phyloP scores from a whole-genome alignment of 768 basidiomycete genomes.

The Russula sp. region DNA sequence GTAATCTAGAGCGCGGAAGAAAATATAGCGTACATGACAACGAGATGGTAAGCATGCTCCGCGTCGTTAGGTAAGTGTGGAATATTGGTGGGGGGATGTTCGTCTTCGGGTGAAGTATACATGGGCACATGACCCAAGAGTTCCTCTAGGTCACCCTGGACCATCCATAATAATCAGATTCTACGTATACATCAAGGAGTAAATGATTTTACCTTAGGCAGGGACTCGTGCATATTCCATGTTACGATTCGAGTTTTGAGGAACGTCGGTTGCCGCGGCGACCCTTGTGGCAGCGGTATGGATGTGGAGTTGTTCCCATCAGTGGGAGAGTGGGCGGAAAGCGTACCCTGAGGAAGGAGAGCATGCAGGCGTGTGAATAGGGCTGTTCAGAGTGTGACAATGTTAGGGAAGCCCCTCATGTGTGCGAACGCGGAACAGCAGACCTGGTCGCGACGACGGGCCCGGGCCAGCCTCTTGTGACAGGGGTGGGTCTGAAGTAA shows the following conservation, averaged over 20 bases:
- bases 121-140: constrained; percentile 57
- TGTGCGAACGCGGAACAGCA: constrained; percentile 3
- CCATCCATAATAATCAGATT: constrained; percentile 14
- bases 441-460: constrained; percentile 15
- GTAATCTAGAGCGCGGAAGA: not conserved
- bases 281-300: constrained; percentile 26
- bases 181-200: constrained; percentile 5
- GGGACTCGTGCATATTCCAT: constrained; percentile 84
- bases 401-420: not conserved
- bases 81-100: constrained; percentile 26
- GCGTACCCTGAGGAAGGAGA: constrained; percentile 38
- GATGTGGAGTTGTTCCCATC: constrained; percentile 26
- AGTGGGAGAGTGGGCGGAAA: constrained; percentile 25
- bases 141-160: constrained; percentile 66
- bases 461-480: constrained; percentile 10
- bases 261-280: constrained; percentile 33
- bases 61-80: constrained; percentile 49
- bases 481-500: not conserved
- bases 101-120: constrained; percentile 31
- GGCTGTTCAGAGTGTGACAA: constrained; percentile 13
- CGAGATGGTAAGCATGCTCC: constrained; percentile 66
- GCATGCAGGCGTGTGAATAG: constrained; percentile 48
- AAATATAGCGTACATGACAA: constrained; percentile 59
- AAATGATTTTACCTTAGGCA: constrained; percentile 53
- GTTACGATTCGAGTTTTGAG: constrained; percentile 66